phyloP scores from a whole-genome alignment of 352 stramenopile genomes.

The Peronospora belbahrii region DNA sequence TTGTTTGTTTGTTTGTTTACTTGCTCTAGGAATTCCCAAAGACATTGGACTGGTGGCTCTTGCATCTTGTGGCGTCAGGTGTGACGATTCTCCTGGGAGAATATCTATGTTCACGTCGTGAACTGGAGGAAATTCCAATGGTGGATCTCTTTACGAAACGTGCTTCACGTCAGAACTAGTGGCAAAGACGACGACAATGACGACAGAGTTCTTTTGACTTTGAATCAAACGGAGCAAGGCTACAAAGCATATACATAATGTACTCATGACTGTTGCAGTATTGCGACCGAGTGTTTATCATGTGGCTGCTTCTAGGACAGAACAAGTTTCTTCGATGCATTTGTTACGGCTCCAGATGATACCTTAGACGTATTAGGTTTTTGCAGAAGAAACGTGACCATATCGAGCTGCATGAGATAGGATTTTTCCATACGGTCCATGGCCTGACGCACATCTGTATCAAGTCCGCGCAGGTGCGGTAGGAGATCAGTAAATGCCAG shows the following conservation, averaged over 20 bases:
- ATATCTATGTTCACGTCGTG: slow-evolving; percentile 80
- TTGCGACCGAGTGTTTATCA: slow-evolving; percentile 4
- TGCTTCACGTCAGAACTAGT: slow-evolving; percentile 39
- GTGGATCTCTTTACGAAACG: slow-evolving; percentile 76
- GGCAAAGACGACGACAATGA: too few species aligned
- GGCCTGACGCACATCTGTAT: slow-evolving; percentile 46
- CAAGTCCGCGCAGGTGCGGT: slow-evolving; percentile 42
- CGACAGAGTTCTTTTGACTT: background rate
- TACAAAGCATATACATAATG: slow-evolving; percentile 6
- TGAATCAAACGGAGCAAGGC: background rate
- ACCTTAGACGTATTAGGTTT: slow-evolving; percentile 12
- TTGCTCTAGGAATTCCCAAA: slow-evolving; percentile 75
- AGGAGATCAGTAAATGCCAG: slow-evolving; percentile 48
- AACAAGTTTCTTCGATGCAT: background rate
- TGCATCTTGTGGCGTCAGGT: slow-evolving; percentile 57
- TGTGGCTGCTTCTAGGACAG: slow-evolving; percentile 1
- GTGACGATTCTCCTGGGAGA: slow-evolving; percentile 82
- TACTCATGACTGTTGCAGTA: slow-evolving; percentile 1
- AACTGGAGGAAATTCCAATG: slow-evolving; percentile 87
- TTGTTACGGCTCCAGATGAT: background rate
- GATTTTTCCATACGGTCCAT: slow-evolving; percentile 65
- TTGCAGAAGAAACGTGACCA: slow-evolving; percentile 53
- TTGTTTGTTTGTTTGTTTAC: background rate
- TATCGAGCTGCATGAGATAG: slow-evolving; percentile 62
- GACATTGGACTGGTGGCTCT: slow-evolving; percentile 84